phyloP scores from a whole-genome alignment of 2,329 filamentous ascomycete genomes.

The Penicillium sp. region DNA sequence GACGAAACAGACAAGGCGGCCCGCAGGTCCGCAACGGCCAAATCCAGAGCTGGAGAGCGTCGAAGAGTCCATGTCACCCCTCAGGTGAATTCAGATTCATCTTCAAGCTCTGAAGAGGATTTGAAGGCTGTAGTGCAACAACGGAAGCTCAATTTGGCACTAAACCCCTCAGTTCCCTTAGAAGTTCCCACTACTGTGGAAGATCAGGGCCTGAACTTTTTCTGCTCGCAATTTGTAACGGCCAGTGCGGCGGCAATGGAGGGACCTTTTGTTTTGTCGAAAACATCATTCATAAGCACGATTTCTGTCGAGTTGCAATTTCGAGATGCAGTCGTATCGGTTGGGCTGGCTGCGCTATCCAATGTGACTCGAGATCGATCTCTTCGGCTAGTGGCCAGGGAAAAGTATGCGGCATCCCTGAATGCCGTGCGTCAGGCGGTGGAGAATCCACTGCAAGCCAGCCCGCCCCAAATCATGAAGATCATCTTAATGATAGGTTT shows the following conservation, averaged over 20 bases:
- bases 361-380: slow-evolving; percentile 23
- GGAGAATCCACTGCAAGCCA: slow-evolving; percentile 10
- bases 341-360: slow-evolving; percentile 26
- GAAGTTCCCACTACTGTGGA: slow-evolving; percentile 16
- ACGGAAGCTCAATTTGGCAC: neutral
- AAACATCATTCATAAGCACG: slow-evolving; percentile 3
- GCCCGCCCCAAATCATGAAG: slow-evolving; percentile 15
- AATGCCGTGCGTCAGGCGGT: slow-evolving; percentile 16
- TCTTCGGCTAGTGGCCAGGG: slow-evolving; percentile 16
- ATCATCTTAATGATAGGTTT: slow-evolving; percentile 23
- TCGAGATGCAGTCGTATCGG: slow-evolving; percentile 23
- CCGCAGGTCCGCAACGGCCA: slow-evolving; percentile 20
- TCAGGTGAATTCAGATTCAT: neutral
- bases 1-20: slow-evolving; percentile 30
- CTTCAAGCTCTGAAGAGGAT: neutral
- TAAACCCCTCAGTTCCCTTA: slow-evolving; percentile 5
- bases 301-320: slow-evolving; percentile 9
- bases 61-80: slow-evolving; percentile 6
- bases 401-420: slow-evolving; percentile 22
- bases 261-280: neutral
- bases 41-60: slow-evolving; percentile 19
- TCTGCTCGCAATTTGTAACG: slow-evolving; percentile 22
- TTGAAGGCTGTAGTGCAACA: neutral
- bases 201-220: slow-evolving; percentile 23
- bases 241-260: slow-evolving; percentile 1